These are phyloP conservation scores for Stylosanthes scabra DNA, from an alignment of 331 rosid genomes.

Conservation along the genomic window DNA sequence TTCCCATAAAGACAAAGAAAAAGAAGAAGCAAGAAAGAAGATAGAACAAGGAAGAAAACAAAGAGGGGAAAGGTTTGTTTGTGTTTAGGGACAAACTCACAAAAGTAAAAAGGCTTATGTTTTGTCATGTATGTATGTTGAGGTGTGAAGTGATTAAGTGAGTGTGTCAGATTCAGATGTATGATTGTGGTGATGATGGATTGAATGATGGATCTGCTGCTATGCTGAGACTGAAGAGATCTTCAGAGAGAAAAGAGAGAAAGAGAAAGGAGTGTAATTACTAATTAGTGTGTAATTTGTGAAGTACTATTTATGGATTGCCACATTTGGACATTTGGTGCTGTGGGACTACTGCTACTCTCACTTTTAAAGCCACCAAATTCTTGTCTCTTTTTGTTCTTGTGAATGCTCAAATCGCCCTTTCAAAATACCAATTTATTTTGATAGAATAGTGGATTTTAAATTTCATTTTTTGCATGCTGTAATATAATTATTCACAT, in stretches of 20 bases:
- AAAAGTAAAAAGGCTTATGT: slow-evolving; percentile 30
- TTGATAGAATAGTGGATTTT: too few species aligned
- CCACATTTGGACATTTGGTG: slow-evolving; percentile 34
- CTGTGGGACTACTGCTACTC: slow-evolving; percentile 28
- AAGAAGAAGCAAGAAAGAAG: too few species aligned
- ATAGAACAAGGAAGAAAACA: neutral
- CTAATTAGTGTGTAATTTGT: neutral
- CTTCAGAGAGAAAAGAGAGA: neutral
- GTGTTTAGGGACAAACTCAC: slow-evolving; percentile 10
- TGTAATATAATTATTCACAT: too few species aligned
- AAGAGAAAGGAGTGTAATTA: slow-evolving; percentile 5
- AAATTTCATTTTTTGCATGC: too few species aligned
- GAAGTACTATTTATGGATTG: slow-evolving; percentile 10
- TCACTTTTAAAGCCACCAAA: slow-evolving; percentile 12
- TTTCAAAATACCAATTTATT: too few species aligned
- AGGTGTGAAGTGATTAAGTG: neutral
- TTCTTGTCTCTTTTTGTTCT: slow-evolving; percentile 1
- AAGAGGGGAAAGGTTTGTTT: neutral
- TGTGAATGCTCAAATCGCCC: too few species aligned
- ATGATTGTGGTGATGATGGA: slow-evolving; percentile 11
- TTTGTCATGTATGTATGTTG: slow-evolving; percentile 30
- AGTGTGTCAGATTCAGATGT: slow-evolving; percentile 25
- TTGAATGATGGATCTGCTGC: neutral
- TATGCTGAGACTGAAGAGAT: slow-evolving; percentile 24
- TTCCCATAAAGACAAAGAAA: slow-evolving; percentile 18